Percentiles rank a stretch among this genome's conserved stretches.
Evolutionary conservation across 2,329 filamentous ascomycete species (phyloP).

Genomic region (Sarocladiaceae sp.): DNA sequence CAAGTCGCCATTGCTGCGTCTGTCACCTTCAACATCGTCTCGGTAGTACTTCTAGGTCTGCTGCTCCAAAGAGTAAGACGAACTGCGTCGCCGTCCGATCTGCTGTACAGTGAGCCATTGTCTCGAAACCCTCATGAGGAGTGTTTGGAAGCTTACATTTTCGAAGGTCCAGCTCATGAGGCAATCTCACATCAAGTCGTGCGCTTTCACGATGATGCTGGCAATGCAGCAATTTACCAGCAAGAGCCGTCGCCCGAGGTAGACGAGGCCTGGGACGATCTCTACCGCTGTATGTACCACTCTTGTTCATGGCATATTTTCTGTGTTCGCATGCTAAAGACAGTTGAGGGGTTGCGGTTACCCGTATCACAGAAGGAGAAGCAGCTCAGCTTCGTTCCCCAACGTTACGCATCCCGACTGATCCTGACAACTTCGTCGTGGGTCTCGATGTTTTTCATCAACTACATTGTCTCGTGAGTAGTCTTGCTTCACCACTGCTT

Average conservation of each 20-base stretch:
- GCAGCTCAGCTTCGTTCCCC: neutral
- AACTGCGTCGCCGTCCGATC: neutral
- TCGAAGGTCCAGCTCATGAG: neutral
- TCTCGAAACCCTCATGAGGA: neutral
- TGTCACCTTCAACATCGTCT: neutral
- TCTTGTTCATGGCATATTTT: neutral
- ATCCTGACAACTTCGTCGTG: neutral
- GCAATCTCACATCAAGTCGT: neutral
- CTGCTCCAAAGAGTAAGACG: neutral
- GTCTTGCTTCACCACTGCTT: neutral
- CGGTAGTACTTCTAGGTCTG: neutral
- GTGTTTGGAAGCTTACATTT: neutral
- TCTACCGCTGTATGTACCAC: neutral
- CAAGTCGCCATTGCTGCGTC: neutral
- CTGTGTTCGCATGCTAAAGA: neutral
- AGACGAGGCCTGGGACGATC: neutral
- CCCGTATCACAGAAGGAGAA: neutral
- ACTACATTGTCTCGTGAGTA: neutral
- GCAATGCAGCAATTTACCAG: neutral
- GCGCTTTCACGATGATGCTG: neutral
- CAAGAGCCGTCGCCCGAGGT: neutral
- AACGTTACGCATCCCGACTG: neutral
- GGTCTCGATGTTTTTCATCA: neutral
- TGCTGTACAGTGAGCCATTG: neutral
- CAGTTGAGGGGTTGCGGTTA: neutral